Percentiles rank a stretch among this genome's conserved stretches.
Evolutionary conservation across 2,329 filamentous ascomycete species (phyloP).

Genomic region (Colletotrichum incanum): DNA sequence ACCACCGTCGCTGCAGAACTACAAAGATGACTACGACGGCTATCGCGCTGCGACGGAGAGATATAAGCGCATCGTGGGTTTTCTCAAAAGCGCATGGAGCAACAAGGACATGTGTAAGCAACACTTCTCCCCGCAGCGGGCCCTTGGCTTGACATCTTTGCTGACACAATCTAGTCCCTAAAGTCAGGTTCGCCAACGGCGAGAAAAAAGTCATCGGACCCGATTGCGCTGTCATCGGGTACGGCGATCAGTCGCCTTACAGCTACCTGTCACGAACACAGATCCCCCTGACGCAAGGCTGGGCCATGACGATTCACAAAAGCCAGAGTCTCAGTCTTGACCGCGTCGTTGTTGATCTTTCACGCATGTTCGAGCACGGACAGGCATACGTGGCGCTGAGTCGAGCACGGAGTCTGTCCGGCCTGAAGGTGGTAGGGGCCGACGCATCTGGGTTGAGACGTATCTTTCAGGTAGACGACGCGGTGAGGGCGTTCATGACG

Average conservation of each 20-base stretch:
- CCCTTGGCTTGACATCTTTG: not conserved
- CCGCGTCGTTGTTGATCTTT: conserved; percentile 19
- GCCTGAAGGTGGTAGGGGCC: conserved; percentile 10
- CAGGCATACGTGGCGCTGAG: conserved; percentile 12
- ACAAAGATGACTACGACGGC: not conserved
- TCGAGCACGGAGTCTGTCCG: conserved; percentile 1
- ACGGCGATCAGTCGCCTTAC: not conserved
- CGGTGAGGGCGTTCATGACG: conserved; percentile 7
- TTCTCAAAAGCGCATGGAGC: not conserved
- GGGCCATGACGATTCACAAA: conserved; percentile 30
- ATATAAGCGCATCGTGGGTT: not conserved
- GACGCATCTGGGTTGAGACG: not conserved
- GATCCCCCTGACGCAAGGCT: conserved; percentile 1
- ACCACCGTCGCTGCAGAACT: conserved; percentile 2
- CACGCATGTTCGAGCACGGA: conserved; percentile 6
- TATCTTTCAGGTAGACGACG: conserved; percentile 7
- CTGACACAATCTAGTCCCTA: not conserved
- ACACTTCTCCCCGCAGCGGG: not conserved
- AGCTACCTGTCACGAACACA: conserved; percentile 8
- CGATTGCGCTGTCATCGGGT: not conserved
- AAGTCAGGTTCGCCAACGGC: conserved; percentile 9
- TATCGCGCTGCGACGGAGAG: not conserved
- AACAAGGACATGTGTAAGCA: not conserved
- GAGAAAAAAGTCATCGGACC: not conserved
- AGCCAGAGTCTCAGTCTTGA: conserved; percentile 21